phyloP scores from a whole-genome alignment of 2,329 filamentous ascomycete species.

The Tolypocladium cylindrosporum region DNA sequence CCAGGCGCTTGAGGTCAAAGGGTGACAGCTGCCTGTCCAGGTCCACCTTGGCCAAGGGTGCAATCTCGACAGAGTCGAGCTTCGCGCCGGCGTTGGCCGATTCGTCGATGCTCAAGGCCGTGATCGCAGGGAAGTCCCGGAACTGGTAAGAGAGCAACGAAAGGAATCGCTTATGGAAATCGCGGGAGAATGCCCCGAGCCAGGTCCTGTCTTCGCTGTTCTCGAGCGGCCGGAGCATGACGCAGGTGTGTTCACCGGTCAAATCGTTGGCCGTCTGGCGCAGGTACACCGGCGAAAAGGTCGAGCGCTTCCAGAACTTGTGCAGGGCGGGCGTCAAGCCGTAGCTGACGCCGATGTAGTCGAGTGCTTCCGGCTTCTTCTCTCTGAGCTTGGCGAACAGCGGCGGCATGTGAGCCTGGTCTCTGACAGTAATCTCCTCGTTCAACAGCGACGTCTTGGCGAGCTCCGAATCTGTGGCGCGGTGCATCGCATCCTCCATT shows the following conservation, averaged over 20 bases:
- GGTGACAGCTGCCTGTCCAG: constrained; percentile 74
- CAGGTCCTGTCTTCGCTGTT: constrained; percentile 62
- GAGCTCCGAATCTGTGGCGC: constrained; percentile 75
- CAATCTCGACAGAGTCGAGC: constrained; percentile 41
- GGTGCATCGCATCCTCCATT: constrained; percentile 55
- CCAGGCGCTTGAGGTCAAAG: constrained; percentile 89
- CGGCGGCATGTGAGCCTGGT: constrained; percentile 86
- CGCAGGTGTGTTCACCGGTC: constrained; percentile 94
- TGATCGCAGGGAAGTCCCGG: constrained; percentile 64
- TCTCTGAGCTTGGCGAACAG: constrained; percentile 84
- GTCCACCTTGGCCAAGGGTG: constrained; percentile 59
- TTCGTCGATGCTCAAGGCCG: constrained; percentile 81
- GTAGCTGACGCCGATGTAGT: constrained; percentile 94
- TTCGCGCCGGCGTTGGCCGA: constrained; percentile 66
- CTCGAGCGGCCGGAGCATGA: constrained; percentile 82
- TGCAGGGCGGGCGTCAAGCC: constrained; percentile 80
- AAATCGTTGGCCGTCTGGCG: constrained; percentile 93
- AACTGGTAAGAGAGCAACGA: constrained; percentile 89
- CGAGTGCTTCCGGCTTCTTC: constrained; percentile 66
- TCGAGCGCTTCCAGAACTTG: constrained; percentile 90
- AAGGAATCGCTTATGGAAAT: constrained; percentile 93
- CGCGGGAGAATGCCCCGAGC: constrained; percentile 82
- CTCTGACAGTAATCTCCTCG: constrained; percentile 82
- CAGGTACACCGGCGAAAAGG: constrained; percentile 84
- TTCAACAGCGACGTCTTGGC: constrained; percentile 66